Evolutionary conservation across 345 rosid genomes (phyloP), one percentile per base, ranked within the genome.

Genomic region (Citrus cavaleriei): DNA sequence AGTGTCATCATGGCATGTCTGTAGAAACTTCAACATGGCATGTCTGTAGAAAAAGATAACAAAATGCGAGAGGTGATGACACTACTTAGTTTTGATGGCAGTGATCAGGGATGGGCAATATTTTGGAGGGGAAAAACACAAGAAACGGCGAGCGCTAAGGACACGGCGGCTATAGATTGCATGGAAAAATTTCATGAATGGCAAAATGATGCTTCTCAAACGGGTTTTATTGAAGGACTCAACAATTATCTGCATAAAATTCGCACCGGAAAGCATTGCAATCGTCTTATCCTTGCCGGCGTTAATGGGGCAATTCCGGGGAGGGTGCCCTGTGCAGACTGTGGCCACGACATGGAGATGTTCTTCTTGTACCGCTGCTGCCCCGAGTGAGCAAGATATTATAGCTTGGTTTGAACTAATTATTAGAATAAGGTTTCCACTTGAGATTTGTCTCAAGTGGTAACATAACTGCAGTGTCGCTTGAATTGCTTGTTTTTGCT

Each of bases 311-410:
- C 68, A 6, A 80, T 86, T 30, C 84, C 89, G 0, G 78, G 72
- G 69, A 81, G 68, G 67, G 80, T 86, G 49, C 67, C 80, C 2
- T 83, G 85, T 1, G 78, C 83, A 0, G 88, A 83, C 61, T 86
- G 85, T 27, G 82, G 84, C 68, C 79, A 82, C 0, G 34, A 49
- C 1, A 84, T 86, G 87, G 89, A 86, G 85, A 86, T 78, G 81
- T 81, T 65, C 79, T 70, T 86, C 70, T 78, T 86, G 89, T 86
- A 84, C 34, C 86, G 81, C 25, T 86, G 85, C 78, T 81, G 84
- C 74, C 55, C 38, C 16, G 86, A 86, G 7, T 85, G 38, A 83
- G 35, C 58, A 40, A 35, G 14, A n/a, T 37, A 6, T 37, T 18
- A 25, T 10, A 2, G 22, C 30, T 12, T 46, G 22, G 22, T 0